Evolutionary conservation across 2,329 filamentous ascomycete genomes (phyloP), one percentile per base, ranked within the genome.

Genomic region (Aspergillus puulaauensis): DNA sequence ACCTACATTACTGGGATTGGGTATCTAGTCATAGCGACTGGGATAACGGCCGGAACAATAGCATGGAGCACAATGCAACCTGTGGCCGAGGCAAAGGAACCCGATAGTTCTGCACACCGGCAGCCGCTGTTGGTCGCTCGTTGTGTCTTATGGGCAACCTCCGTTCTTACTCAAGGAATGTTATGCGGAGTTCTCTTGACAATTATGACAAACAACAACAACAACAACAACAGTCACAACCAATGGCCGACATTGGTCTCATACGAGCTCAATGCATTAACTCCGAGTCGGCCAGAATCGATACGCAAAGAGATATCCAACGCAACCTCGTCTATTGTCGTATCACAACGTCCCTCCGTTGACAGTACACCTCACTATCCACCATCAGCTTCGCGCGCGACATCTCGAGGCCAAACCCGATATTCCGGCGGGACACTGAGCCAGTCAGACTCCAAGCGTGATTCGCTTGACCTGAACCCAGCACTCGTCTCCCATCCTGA

Each of bases 71-170:
- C 62, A 19, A 48, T 60, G 21, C 57, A 64, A 51, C 51, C 57
- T 14, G 50, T 63, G 47, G 40, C 46, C 35, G 58, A 46, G 49
- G 15, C 45, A 15, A 39, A 33, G 15, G 44, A 54, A n/a, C 43
- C 44, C 24, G 23, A 41, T 1, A 11, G 50, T 33, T n/a, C 39
- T n/a, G 9, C 39, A 31, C 44, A 23, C 11, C 54, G 46, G 15
- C 61, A 59, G n/a, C 44, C 61, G 1, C 50, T 70, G 15, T 65
- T 77, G 40, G 64, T 73, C 33, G 69, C 69, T 19, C 74, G 78
- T 43, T 74, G 75, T 54, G 67, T 72, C 9, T 59, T 73, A 39
- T 75, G 72, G 71, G 64, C 65, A 3, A 51, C 72, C 3, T 73
- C 73, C 2, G 60, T 74, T 9, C 66, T 75, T 11, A 50, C 57